Evolutionary conservation across 2,329 filamentous ascomycete genomes (phyloP).

Genomic region (Verticillium nubilum): DNA sequence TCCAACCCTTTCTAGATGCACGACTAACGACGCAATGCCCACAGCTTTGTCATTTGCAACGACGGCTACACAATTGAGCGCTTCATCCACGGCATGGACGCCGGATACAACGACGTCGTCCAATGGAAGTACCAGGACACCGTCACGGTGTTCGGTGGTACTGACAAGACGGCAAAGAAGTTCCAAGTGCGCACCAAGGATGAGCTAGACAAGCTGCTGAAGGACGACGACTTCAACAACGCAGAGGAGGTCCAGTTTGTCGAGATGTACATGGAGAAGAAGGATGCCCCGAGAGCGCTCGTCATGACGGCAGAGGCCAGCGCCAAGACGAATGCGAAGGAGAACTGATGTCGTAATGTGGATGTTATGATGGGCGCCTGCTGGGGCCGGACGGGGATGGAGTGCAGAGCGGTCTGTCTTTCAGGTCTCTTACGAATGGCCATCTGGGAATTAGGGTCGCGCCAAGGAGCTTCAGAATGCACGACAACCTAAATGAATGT

Average conservation of each 20-base stretch:
- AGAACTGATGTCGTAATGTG: constrained; percentile 15
- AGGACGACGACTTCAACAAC: constrained; percentile 57
- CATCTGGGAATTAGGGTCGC: too few species aligned
- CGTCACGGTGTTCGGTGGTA: constrained; percentile 61
- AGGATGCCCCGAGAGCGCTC: constrained; percentile 69
- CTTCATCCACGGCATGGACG: constrained; percentile 79
- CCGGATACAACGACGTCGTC: constrained; percentile 74
- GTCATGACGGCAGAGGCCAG: constrained; percentile 66
- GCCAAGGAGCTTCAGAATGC: too few species aligned
- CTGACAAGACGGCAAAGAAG: constrained; percentile 50
- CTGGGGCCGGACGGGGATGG: background rate
- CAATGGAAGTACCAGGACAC: constrained; percentile 69
- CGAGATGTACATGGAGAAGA: constrained; percentile 73
- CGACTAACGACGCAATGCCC: constrained; percentile 16
- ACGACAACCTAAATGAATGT: too few species aligned
- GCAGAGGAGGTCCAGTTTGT: constrained; percentile 61
- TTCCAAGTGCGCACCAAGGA: constrained; percentile 65
- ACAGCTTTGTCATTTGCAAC: constrained; percentile 74
- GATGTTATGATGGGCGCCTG: background rate
- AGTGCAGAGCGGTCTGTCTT: too few species aligned
- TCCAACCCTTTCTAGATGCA: background rate
- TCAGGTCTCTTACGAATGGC: too few species aligned
- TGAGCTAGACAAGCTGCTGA: constrained; percentile 61
- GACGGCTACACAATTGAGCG: constrained; percentile 87
- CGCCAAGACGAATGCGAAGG: constrained; percentile 59